A percentile compares a stretch with the other conserved stretches of the same genome.
phyloP scores from a whole-genome alignment of 345 rosid species.

The Brassica napus region Da-Ae NC_063452.1:35545501-35546000 shows the following conservation, averaged over 20 bases:
- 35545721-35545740: constrained; percentile 27
- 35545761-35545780: constrained; percentile 27
- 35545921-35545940: constrained; percentile 19
- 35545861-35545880: not conserved
- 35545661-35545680: constrained; percentile 89
- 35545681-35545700: constrained; percentile 42
- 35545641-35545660: constrained; percentile 96
- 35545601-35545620: constrained; percentile 74
- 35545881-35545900: constrained; percentile 6
- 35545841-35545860: not conserved
- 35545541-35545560: constrained; percentile 90
- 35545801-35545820: constrained; percentile 17
- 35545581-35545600: constrained; percentile 88
- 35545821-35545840: constrained; percentile 26
- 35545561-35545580: constrained; percentile 72
- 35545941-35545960: not conserved
- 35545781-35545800: constrained; percentile 29
- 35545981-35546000: not conserved
- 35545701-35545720: constrained; percentile 22
- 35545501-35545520: constrained; percentile 14
- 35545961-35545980: not conserved
- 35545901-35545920: not conserved
- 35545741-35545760: constrained; percentile 5
- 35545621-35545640: constrained; percentile 93
- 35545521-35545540: constrained; percentile 67